These are phyloP conservation scores for Emydomyces testavorans DNA, from an alignment of 2,329 filamentous ascomycete genomes.

Conservation along the genomic window DNA sequence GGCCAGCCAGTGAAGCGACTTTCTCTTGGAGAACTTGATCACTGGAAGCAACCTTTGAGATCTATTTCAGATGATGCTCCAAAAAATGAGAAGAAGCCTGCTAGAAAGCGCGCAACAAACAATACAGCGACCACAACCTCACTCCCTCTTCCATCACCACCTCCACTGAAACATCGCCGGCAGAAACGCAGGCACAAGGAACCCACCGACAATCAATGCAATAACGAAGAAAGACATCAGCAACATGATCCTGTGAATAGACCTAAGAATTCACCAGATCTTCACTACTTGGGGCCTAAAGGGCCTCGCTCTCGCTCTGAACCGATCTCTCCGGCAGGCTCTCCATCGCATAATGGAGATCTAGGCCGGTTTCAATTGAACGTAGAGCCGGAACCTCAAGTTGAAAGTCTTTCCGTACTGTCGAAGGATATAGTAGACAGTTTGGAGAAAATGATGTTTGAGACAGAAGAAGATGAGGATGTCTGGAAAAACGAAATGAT, in stretches of 20 bases:
- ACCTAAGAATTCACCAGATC: slow-evolving; percentile 26
- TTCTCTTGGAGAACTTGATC: slow-evolving; percentile 30
- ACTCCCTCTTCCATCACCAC: slow-evolving; percentile 28
- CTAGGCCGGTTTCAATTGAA: neutral
- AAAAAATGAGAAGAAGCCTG: slow-evolving; percentile 23
- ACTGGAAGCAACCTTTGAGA: slow-evolving; percentile 27
- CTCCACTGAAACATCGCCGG: slow-evolving; percentile 31
- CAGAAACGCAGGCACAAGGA: slow-evolving; percentile 25
- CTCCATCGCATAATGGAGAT: neutral
- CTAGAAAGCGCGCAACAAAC: slow-evolving; percentile 25
- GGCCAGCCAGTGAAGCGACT: slow-evolving; percentile 32
- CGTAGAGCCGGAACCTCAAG: neutral
- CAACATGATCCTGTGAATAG: slow-evolving; percentile 32
- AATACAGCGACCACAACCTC: slow-evolving; percentile 22
- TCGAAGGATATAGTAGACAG: slow-evolving; percentile 30
- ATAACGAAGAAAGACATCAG: slow-evolving; percentile 22
- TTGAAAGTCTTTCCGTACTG: slow-evolving; percentile 22
- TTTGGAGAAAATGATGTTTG: slow-evolving; percentile 27
- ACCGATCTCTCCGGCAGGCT: neutral
- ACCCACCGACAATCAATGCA: neutral
- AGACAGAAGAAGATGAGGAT: slow-evolving; percentile 29
- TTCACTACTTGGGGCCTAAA: slow-evolving; percentile 6
- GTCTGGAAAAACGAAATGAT: slow-evolving; percentile 31
- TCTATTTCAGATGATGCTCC: slow-evolving; percentile 26
- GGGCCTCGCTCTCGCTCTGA: neutral